Percentiles rank a stretch among this genome's conserved stretches.
phyloP scores from a whole-genome alignment of 495 filamentous ascomycete genomes.

The Tuber microsphaerosporum region DNA sequence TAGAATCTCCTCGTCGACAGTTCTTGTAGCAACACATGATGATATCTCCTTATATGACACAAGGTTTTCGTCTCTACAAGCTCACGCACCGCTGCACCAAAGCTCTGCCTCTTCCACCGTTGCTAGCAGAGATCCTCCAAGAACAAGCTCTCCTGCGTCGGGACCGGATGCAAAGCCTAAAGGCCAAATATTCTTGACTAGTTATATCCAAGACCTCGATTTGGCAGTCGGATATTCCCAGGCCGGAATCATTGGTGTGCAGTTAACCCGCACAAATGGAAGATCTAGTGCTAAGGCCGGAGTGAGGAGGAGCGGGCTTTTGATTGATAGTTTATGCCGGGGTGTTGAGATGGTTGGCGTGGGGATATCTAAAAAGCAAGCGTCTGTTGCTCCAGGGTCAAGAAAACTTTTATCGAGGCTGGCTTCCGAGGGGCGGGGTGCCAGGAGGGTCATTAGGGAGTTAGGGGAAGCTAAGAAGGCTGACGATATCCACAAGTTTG shows the following conservation, averaged over 20 bases:
- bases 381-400: not conserved
- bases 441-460: constrained; percentile 6
- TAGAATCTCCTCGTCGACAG: constrained; percentile 37
- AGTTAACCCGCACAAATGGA: constrained; percentile 26
- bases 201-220: constrained; percentile 32
- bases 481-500: constrained; percentile 20
- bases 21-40: constrained; percentile 36
- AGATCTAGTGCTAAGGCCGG: constrained; percentile 13
- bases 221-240: constrained; percentile 39
- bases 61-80: constrained; percentile 40
- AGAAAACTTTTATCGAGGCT: constrained; percentile 13
- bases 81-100: constrained; percentile 18
- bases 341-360: constrained; percentile 17
- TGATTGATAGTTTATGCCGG: constrained; percentile 39
- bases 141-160: constrained; percentile 28
- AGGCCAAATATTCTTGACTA: constrained; percentile 27
- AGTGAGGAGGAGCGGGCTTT: constrained; percentile 21
- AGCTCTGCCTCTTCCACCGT: constrained; percentile 13
- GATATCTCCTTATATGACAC: constrained; percentile 40
- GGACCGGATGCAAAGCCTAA: constrained; percentile 9
- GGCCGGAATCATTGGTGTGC: constrained; percentile 35
- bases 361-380: not conserved
- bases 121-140: not conserved
- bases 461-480: constrained; percentile 17
- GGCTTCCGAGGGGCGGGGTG: constrained; percentile 13